Evolutionary conservation across 345 rosid species (phyloP).

Genomic region (Geranium brycei): DNA sequence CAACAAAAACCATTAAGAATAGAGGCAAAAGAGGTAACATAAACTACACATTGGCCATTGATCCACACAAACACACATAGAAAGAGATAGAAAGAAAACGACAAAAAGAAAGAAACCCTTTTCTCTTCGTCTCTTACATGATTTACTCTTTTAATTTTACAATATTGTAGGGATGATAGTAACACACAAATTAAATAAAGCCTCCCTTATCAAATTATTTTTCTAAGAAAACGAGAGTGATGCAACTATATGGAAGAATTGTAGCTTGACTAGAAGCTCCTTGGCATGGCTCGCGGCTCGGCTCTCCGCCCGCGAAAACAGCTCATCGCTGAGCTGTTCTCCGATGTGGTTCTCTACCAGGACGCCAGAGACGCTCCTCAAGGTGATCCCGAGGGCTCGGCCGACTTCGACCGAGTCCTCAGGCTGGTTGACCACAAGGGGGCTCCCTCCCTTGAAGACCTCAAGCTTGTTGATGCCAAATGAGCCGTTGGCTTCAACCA

Average conservation of each 20-base stretch:
- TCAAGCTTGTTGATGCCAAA: constrained; percentile 60
- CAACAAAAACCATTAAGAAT: no score
- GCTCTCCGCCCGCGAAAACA: constrained; percentile 48
- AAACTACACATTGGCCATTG: neutral
- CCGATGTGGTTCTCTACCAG: constrained; percentile 91
- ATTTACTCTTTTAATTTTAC: neutral
- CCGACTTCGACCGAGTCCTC: constrained; percentile 59
- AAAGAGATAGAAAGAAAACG: constrained; percentile 2
- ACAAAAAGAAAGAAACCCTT: constrained; percentile 3
- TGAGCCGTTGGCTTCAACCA: constrained; percentile 69
- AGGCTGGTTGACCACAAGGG: constrained; percentile 66
- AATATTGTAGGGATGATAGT: constrained; percentile 1
- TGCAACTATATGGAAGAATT: constrained; percentile 77
- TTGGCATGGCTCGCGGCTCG: constrained; percentile 57
- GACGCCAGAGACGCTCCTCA: constrained; percentile 79
- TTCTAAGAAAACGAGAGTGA: constrained; percentile 49
- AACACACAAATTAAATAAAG: neutral
- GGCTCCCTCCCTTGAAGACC: constrained; percentile 88
- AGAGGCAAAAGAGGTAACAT: no score
- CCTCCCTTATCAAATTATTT: neutral
- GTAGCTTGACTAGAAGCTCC: constrained; percentile 63
- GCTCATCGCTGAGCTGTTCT: constrained; percentile 54
- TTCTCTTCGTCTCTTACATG: constrained; percentile 5
- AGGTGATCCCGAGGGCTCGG: constrained; percentile 55
- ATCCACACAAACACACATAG: constrained; percentile 8